These are phyloP conservation scores for Candida glaebosa DNA, from an alignment of 805 yeast genomes.

Conservation along the genomic window DNA sequence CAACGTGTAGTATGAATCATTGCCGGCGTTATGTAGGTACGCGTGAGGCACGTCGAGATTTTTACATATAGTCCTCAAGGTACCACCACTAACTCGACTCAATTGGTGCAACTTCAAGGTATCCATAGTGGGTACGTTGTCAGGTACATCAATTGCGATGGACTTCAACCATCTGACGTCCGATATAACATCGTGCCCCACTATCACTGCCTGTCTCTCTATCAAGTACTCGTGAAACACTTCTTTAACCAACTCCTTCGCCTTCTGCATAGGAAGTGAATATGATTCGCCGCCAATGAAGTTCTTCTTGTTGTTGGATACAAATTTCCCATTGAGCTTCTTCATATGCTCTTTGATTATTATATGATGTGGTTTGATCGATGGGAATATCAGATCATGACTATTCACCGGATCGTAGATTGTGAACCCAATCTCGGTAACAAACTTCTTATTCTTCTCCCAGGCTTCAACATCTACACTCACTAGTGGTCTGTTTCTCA, in stretches of 20 bases:
- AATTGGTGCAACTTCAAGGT: constrained; percentile 44
- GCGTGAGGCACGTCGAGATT: constrained; percentile 53
- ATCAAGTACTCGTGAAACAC: constrained; percentile 43
- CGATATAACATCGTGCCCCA: constrained; percentile 58
- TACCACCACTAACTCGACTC: constrained; percentile 39
- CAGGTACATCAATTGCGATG: constrained; percentile 41
- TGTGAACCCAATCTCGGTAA: constrained; percentile 60
- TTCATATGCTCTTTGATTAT: constrained; percentile 43
- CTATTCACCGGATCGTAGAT: constrained; percentile 53
- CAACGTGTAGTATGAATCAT: constrained; percentile 65
- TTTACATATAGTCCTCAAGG: constrained; percentile 45
- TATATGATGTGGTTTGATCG: constrained; percentile 39
- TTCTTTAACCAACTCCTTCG: constrained; percentile 36
- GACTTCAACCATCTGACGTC: constrained; percentile 51
- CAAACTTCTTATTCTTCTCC: constrained; percentile 39
- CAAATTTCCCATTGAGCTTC: constrained; percentile 45
- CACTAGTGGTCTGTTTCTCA: constrained; percentile 32
- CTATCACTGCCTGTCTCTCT: constrained; percentile 32
- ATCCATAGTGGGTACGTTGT: constrained; percentile 33
- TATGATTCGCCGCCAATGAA: constrained; percentile 51
- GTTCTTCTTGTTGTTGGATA: constrained; percentile 50
- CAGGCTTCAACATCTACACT: constrained; percentile 58
- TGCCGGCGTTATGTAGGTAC: constrained; percentile 66
- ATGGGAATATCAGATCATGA: constrained; percentile 34
- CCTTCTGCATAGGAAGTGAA: constrained; percentile 33